Evolutionary conservation across 805 yeast species (phyloP), one percentile per base, ranked within the genome.

Genomic region (Starmerella sp.): DNA sequence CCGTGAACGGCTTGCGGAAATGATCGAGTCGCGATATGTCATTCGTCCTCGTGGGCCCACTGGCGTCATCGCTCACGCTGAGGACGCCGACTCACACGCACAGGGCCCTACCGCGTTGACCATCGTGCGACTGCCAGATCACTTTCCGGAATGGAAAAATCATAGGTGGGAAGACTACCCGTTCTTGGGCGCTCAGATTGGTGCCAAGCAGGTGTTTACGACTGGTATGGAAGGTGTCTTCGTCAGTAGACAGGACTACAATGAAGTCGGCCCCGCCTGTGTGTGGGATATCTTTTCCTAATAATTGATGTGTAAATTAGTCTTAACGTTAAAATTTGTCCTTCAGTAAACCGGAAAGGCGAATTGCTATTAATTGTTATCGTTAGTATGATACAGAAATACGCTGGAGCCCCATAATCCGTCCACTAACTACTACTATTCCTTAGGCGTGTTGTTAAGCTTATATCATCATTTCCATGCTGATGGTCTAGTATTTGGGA

Each of bases 141-240:
- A 91, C 69, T 91, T 91, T 71, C 86, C 95, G 0, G 95, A 87
- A 61, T 91, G 97, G 97, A 90, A 90, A 70, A 80, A 80, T 48
- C 68, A 68, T 36, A 89, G 91, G 1, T 83, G 84, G 77, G 82
- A 83, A 55, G 89, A 86, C 61, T 79, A 83, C 35, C 76, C 80
- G 56, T 87, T 90, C 65, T 71, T 90, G 58, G 97, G 97, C 2
- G 95, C 86, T 2, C 86, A 88, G 69, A 85, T 90, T 49, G 83
- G 87, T 45, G 80, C 95, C 17, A 88, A 86, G 69, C 96, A 88
- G 71, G 79, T 86, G 13, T 90, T 85, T 65, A 79, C 82, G 8
- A 81, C 82, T 51, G 69, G 77, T 14, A 73, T 76, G 54, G 83
- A 81, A 55, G 89, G 84, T 44, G 66, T 66, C 38, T 89, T 79